Conservation (phyloP, 31 red algal species). For the Odonthalia washingtoniensis region DNA sequence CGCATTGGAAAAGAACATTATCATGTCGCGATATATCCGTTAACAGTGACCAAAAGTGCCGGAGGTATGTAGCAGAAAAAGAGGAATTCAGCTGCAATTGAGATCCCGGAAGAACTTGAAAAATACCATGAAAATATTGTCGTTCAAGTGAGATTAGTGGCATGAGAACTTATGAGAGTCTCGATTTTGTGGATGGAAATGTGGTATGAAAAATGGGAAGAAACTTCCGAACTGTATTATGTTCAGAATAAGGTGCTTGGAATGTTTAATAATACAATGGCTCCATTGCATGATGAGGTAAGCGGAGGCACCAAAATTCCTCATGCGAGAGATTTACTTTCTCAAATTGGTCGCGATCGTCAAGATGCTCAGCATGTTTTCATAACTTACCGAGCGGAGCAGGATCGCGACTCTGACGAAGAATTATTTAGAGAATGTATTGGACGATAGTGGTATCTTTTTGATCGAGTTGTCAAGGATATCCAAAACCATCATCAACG, state of each 20-base stretch:
- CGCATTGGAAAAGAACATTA: conserved; percentile 92
- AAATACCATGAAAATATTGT: conserved; percentile 80
- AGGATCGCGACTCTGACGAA: too few species aligned
- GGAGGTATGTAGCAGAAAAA: conserved; percentile 59
- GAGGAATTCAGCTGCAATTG: conserved; percentile 69
- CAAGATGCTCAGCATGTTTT: conserved; percentile 78
- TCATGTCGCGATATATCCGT: conserved; percentile 92
- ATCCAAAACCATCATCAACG: conserved; percentile 78
- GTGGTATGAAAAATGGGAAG: conserved; percentile 98
- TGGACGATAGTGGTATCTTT: conserved; percentile 88
- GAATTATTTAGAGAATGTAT: conserved; percentile 46
- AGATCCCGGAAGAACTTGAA: conserved; percentile 80
- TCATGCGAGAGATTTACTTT: conserved; percentile 75
- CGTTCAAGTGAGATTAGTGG: conserved; percentile 87
- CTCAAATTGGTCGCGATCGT: conserved; percentile 87
- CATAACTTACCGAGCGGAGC: conserved; percentile 74
- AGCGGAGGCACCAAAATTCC: conserved; percentile 81
- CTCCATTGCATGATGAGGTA: too few species aligned
- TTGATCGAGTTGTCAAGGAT: conserved; percentile 72
- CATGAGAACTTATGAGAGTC: conserved; percentile 89
- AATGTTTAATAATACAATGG: conserved; percentile 88
- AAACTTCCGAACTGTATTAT: conserved; percentile 93
- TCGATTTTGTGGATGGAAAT: conserved; percentile 95
- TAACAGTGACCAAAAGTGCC: conserved; percentile 83
- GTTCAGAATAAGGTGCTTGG: conserved; percentile 86